Base-by-base conservation (phyloP, 805 yeast genomes). In the Yarrowia sp. region DNA sequence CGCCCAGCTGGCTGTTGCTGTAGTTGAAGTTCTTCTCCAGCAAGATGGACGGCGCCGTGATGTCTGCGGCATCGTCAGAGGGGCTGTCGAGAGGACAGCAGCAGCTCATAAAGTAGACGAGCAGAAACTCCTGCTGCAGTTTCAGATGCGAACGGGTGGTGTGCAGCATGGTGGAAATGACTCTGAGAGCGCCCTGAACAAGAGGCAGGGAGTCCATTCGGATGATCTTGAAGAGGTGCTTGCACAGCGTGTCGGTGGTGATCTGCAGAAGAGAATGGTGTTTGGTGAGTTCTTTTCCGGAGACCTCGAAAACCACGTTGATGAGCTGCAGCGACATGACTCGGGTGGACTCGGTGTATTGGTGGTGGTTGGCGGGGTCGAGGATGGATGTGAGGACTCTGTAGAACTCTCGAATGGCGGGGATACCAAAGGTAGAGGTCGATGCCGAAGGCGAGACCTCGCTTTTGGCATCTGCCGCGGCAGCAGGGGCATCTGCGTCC, bases 291-390 rank as follows among this genome's bases (percentile, higher is more conserved):
- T 78, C 79, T 63, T 80, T 77, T 2, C 97, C 97, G 10, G 91
- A 80, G 5, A 90, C 86, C 75, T 95, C 98, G 57, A 95, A 81
- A 0, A 96, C 88, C 0, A 88, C 86, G 64, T 86, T 86, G 44
- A 95, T 80, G 44, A 93, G 81, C 33, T 87, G 83, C 41, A 95
- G 76, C 0, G 97, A 95, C 77, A 93, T 85, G 13, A 90, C 87
- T 65, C 96, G 83, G 0, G 97, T 87, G 32, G 90, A 82, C 74
- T 93, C 97, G 67, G 93, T 89, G 71, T 91, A 95, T 71, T 89
- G 91, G 71, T 84, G 84, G 72, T 88, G 90, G 70, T 90, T 89
- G 39, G 87, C 84, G 0, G 97, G 96, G 10, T 95, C 86, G 38
- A 92, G 80, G 75, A 92, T 84, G 1, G 95, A 88, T 13, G 91